Evolutionary conservation across 805 yeast species (phyloP).

Genomic region (Starmerella bombicola): DNA sequence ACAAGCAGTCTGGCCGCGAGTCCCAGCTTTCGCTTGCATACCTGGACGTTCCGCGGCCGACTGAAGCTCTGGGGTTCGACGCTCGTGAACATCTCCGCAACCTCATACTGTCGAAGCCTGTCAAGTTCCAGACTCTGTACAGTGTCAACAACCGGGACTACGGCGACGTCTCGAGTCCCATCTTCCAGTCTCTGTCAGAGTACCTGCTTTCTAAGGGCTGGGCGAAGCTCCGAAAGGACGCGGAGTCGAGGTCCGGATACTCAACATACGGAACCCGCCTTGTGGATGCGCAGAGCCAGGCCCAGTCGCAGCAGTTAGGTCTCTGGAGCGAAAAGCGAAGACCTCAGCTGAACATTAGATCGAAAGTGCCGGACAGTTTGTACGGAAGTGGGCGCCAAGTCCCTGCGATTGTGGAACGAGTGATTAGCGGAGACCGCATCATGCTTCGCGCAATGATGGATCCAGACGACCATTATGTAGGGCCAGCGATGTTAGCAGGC

Average conservation of each 20-base stretch:
- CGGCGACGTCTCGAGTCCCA: constrained; percentile 58
- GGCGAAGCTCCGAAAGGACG: constrained; percentile 49
- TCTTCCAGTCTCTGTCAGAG: constrained; percentile 47
- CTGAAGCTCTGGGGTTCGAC: constrained; percentile 40
- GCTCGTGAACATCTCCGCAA: constrained; percentile 51
- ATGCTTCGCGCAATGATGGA: constrained; percentile 43
- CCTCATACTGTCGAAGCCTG: constrained; percentile 49
- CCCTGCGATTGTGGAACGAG: constrained; percentile 58
- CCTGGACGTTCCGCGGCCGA: constrained; percentile 45
- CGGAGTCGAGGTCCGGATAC: constrained; percentile 33
- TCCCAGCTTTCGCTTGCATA: constrained; percentile 52
- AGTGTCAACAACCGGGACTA: constrained; percentile 44
- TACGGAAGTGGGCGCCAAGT: constrained; percentile 31
- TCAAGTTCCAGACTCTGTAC: constrained; percentile 47
- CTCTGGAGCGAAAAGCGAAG: constrained; percentile 36
- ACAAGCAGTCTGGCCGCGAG: constrained; percentile 39
- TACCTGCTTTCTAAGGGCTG: constrained; percentile 45
- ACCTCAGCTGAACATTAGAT: constrained; percentile 10
- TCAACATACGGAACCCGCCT: constrained; percentile 30
- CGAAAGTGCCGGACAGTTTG: constrained; percentile 19
- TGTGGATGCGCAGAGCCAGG: constrained; percentile 33
- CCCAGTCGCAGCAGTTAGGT: constrained; percentile 41
- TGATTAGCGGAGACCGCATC: constrained; percentile 67
- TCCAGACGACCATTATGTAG: constrained; percentile 41
- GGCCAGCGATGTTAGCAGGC: constrained; percentile 61